Evolutionary conservation across 169 alveolate species (phyloP), one percentile per base, ranked within the genome.

Genomic region (Babesia ovata): DNA sequence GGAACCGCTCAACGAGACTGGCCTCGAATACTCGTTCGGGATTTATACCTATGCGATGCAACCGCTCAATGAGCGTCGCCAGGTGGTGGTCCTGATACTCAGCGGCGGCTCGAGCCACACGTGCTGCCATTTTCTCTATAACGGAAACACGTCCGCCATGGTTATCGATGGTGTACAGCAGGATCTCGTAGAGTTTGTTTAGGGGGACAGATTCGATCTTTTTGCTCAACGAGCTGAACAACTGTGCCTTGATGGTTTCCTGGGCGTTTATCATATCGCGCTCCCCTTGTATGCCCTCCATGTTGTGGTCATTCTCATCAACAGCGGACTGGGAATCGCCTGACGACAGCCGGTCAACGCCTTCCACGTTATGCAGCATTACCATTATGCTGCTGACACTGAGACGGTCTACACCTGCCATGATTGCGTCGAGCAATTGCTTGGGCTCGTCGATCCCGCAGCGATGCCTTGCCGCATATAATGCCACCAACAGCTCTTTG

Each of bases 401-500:
- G 16, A 67, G 50, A 0, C 22, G 13, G 17, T 49, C 53, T 12
- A 52, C 42, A 50, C 9, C 7, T 19, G 17, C 49, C 57, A 67
- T 67, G 0, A 67, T 42, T 6, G 66, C 4, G 17, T 67, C 56
- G 8, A 67, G 26, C 4, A 52, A 24, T 17, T 6, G 33, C 8
- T 0, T 26, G 22, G 56, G 4, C 24, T 9, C n/a, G 17, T 22
- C 54, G 11, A 54, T 6, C 11, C 76, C 65, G 24, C 63, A 54
- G 33, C 65, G 50, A 21, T 67, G 65, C 52, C 76, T 33, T 7
- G 67, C 49, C 10, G 66, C 76, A 16, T 67, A 67, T 2, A 67
- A 53, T 0, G 76, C 63, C 24, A 67, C 76, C 42, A 67, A 57
- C 58, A 67, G 24, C 48, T 67, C 76, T 8, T 63, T 63, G n/a